Evolutionary conservation across 2,329 filamentous ascomycete species (phyloP), one percentile per base, ranked within the genome.

Genomic region (Pseudogymnoascus sp.): DNA sequence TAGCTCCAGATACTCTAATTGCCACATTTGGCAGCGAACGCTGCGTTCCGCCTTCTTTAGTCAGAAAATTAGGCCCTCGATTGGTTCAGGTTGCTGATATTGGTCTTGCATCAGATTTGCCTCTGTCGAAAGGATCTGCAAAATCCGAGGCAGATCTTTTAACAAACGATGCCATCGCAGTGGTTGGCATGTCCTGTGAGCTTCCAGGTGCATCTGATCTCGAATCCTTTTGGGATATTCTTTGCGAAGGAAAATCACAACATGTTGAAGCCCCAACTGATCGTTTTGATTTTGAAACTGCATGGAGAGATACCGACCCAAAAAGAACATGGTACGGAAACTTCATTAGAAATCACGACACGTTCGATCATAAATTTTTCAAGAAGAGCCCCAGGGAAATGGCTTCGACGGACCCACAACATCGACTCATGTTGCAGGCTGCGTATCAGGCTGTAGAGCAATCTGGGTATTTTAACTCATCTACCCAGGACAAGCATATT

Each of bases 131-230:
- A 21, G 21, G 21, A 21, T 21, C 21, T 21, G 21, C 21, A 21
- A 21, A 21, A 21, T 21, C 21, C 21, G 21, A 21, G 21, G 21
- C 21, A 21, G 21, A 21, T 21, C 21, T 21, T 21, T 21, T 21
- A 21, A 21, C 21, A 21, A 21, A 21, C 21, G 21, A 21, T 21
- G 21, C 21, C 3, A 21, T 21, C 21, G 21, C 21, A 21, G 65
- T 75, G 12, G 64, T 75, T 6, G 73, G 74, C 2, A 74, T 74
- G 72, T 66, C 72, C 2, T 69, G 71, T 27, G 64, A 70, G 1
- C 69, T 74, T 9, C 68, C 74, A 1, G 71, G 72, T 2, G 72
- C 71, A 0, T 67, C 72, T 10, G 62, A 67, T 7, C 35, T 72
- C 3, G 69, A 71, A 7, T 71, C 72, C 35, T 68, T 74, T 59